These are phyloP conservation scores for Cytospora mali DNA, from an alignment of 2,329 filamentous ascomycete species.

Conservation along the genomic window DNA sequence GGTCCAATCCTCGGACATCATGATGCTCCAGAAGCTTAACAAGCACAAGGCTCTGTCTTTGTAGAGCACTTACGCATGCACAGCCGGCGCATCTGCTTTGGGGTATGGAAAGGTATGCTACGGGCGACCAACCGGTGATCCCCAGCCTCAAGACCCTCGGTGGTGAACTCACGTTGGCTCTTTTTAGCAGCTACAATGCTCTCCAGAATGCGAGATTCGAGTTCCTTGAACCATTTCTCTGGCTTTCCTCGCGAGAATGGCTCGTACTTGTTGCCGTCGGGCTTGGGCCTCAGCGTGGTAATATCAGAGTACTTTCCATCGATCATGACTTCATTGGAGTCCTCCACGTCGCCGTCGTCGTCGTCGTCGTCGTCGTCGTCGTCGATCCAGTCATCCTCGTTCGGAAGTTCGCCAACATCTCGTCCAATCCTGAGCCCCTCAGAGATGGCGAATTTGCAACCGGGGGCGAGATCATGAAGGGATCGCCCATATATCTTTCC, in stretches of 20 bases:
- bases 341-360: not conserved
- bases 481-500: not conserved
- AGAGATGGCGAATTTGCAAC: no score
- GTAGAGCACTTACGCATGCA: not conserved
- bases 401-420: no score
- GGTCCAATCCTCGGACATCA: not conserved
- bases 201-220: not conserved
- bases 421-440: no score
- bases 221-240: no score
- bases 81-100: not conserved
- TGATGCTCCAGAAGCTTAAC: not conserved
- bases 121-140: not conserved
- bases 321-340: no score
- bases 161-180: not conserved
- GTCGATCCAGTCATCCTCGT: no score
- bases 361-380: not conserved
- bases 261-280: no score
- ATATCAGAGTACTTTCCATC: not conserved
- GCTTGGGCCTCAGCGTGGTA: no score
- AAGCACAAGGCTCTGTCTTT: not conserved
- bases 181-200: not conserved
- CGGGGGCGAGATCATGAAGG: not conserved
- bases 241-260: no score
- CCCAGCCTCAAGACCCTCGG: not conserved
- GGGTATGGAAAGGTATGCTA: not conserved